Evolutionary conservation across 2,329 filamentous ascomycete species (phyloP).

Genomic region (Cytospora paraplurivora): DNA sequence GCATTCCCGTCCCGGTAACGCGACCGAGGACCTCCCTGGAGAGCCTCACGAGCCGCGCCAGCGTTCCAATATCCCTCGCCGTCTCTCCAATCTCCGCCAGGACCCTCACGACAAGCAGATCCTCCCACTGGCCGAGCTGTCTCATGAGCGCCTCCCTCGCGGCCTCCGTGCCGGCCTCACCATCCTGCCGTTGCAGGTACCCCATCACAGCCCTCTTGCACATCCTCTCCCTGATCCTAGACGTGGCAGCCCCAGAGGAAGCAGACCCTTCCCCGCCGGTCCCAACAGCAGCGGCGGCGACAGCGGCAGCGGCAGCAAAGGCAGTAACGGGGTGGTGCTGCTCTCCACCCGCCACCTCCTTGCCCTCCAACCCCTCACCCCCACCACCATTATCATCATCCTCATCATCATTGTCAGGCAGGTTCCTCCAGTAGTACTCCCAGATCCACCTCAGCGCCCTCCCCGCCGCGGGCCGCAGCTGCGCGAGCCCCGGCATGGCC

Average conservation of each 20-base stretch:
- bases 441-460: slow-evolving; percentile 83
- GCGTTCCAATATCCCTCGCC: slow-evolving; percentile 34
- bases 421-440: slow-evolving; percentile 78
- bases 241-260: slow-evolving; percentile 1
- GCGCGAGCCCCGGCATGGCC: slow-evolving; percentile 74
- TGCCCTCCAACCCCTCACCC: slow-evolving; percentile 4
- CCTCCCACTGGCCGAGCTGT: slow-evolving; percentile 36
- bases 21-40: slow-evolving; percentile 31
- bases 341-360: slow-evolving; percentile 15
- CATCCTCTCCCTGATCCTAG: slow-evolving; percentile 22
- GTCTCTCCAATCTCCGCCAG: slow-evolving; percentile 37
- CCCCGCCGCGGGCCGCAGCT: slow-evolving; percentile 68
- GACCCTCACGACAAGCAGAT: slow-evolving; percentile 33
- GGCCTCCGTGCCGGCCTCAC: slow-evolving; percentile 28
- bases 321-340: too few species aligned
- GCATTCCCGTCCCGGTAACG: slow-evolving; percentile 33
- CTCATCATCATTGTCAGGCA: slow-evolving; percentile 37
- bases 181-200: slow-evolving; percentile 42
- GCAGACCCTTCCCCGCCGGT: slow-evolving; percentile 10
- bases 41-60: slow-evolving; percentile 36
- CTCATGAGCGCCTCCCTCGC: slow-evolving; percentile 30
- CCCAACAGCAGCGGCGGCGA: slow-evolving; percentile 7
- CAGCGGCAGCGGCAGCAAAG: neutral
- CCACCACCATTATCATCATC: neutral
- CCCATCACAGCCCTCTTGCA: slow-evolving; percentile 42